Evolutionary conservation across 768 basidiomycete species (phyloP), one percentile per base, ranked within the genome.

Genomic region (Rubroboletus pulcherrimus): DNA sequence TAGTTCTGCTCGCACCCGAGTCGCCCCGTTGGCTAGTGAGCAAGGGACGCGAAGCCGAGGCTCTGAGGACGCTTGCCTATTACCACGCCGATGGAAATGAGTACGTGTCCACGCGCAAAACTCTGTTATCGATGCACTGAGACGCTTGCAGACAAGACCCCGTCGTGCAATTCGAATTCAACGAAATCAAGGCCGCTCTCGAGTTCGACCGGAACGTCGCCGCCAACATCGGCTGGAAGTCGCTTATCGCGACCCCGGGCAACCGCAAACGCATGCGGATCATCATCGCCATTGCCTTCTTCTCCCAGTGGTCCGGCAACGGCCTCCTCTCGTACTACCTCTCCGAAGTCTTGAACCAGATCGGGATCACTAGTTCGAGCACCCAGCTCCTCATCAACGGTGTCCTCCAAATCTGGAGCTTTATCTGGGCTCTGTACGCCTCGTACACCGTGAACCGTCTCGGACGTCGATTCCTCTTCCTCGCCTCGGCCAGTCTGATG

Each of bases 151-250:
- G 81, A 33, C 69, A 81, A 5, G 86, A 89, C 65, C 81, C 83
- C 3, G 78, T 89, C 26, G 85, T 89, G 43, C 75, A 79, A 58
- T 89, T 86, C 63, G 88, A 91, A 70, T 89, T 79, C 64, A 78
- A 87, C 53, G 90, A 91, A 72, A 93, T 93, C 75, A 89, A 83
- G 74, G 79, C 85, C n/a, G 84, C 87, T 29, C 81, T 92, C 50
- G 81, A 85, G 3, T 78, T 87, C 41, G 91, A 93, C 58, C 78
- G 78, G 39, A 75, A 66, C 9, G 83, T 83, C 46, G 77, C 78
- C 17, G 69, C 78, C 42, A 83, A 82, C 61, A 72, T 87, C 44
- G 84, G 84, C 56, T 92, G 85, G 84, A 83, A 79, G 58, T 77
- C 86, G 4, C 79, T 93, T 57, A 73, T 89, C 66, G 63, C 74